Percentiles rank a stretch among this genome's conserved stretches.
Conservation (phyloP, 371 early-diverging fungal species). For the Actinomucor elegans region DNA sequence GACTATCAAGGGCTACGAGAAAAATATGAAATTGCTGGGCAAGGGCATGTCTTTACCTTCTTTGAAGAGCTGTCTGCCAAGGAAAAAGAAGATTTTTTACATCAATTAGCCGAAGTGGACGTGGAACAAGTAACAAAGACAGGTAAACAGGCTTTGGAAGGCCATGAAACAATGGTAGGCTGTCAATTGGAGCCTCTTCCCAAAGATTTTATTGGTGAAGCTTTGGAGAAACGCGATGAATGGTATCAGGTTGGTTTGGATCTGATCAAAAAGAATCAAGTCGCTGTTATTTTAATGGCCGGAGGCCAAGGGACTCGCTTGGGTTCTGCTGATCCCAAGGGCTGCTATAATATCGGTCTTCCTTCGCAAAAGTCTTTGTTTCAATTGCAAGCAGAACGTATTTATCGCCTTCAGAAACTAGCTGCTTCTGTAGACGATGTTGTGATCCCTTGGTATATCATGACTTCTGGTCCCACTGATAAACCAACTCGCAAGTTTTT, state of each 20-base stretch:
- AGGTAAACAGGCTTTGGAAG: conserved; percentile 55
- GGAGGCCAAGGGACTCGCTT: conserved; percentile 85
- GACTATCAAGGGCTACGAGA: conserved; percentile 4
- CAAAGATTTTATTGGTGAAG: conserved; percentile 42
- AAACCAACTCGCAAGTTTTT: conserved; percentile 65
- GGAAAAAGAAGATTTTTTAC: conserved; percentile 54
- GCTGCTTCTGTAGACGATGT: conserved; percentile 31
- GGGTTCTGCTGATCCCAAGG: conserved; percentile 78
- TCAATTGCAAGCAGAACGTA: conserved; percentile 80
- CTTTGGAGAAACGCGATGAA: conserved; percentile 24
- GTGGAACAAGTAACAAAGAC: conserved; percentile 70
- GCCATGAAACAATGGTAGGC: neutral
- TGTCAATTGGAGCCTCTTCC: conserved; percentile 59
- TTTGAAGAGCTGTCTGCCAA: conserved; percentile 61
- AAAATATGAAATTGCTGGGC: conserved; percentile 69
- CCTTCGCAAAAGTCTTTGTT: conserved; percentile 74
- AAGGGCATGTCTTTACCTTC: conserved; percentile 83
- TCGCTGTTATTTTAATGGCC: conserved; percentile 71
- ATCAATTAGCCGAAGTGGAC: conserved; percentile 68
- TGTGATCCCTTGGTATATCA: conserved; percentile 80
- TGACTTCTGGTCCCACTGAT: conserved; percentile 80
- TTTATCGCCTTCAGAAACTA: conserved; percentile 36
- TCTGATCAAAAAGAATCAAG: conserved; percentile 62
- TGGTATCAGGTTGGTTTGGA: conserved; percentile 63
- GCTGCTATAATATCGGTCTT: conserved; percentile 80